Base-by-base conservation (phyloP, 306 rosid genomes). In the Cucurbita pepo region DNA sequence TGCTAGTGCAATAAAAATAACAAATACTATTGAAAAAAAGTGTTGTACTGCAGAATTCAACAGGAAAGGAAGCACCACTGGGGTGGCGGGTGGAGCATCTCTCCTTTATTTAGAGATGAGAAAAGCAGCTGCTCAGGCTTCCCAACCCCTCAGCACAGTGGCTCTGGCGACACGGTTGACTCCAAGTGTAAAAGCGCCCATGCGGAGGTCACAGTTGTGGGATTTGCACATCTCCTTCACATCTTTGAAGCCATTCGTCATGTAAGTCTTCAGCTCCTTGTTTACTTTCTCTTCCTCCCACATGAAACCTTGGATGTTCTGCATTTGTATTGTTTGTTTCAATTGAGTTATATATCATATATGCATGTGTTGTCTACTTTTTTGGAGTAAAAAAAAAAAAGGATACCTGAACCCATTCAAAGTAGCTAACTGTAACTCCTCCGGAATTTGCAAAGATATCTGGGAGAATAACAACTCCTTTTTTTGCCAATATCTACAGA, bases 241-340 rank as follows among this genome's bases (percentile, higher is more conserved):
- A 81, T 88, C 84, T 77, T 86, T 89, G 82, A 94, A 94, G n/a
- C 90, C 98, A 13, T 10, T 83, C 3, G 82, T 89, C 98, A 94
- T 94, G 85, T 89, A 89, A 4, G 45, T 85, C 76, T 66, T 78
- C 65, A 94, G 84, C 77, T 89, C 96, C 63, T 74, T 75, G 81
- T 94, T 94, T 76, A 94, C 96, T 61, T 84, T 87, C 66, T 90
- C 92, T 78, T 94, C 98, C 40, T 89, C 89, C 98, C 98, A 94
- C 96, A 86, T 79, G 78, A 94, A 94, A 5, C 97, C 98, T 90
- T 94, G 98, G 45, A 94, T 94, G 86, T 94, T 94, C 97, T 94
- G 91, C 81, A 65, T 10, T 64, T 11, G 43, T 56, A 10, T 25
- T 19, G 57, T 45, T 61, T 34, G 67, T 63, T 50, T 40, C 7